These are phyloP conservation scores for Pseudohalonectria lignicola DNA, from an alignment of 2,329 filamentous ascomycete genomes.

Conservation along the genomic window DNA sequence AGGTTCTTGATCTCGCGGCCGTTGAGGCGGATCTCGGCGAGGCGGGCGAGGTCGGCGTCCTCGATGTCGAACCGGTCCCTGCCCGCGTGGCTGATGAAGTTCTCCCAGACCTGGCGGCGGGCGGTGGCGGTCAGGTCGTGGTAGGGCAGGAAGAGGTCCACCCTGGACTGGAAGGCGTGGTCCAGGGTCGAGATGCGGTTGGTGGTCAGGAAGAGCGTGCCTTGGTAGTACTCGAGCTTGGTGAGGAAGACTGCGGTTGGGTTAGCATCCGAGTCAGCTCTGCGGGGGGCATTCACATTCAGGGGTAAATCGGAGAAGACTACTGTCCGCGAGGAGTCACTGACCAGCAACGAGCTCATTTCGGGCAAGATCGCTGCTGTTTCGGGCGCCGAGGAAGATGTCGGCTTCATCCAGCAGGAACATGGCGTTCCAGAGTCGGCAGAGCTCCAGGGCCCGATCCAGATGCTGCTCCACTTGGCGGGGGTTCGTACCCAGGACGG, in stretches of 20 bases:
- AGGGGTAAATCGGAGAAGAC: too few relatives aligned
- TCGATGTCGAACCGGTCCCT: conserved; percentile 17
- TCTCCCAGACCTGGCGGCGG: conserved; percentile 22
- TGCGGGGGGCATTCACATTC: too few relatives aligned
- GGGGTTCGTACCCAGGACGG: conserved; percentile 20
- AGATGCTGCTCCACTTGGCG: conserved; percentile 13
- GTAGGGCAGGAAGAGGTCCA: conserved; percentile 22
- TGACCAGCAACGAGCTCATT: conserved; percentile 18
- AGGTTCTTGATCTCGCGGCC: conserved; percentile 40
- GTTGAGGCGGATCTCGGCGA: conserved; percentile 30
- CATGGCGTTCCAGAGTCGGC: conserved; percentile 7
- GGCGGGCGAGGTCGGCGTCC: conserved; percentile 18
- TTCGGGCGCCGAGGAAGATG: conserved; percentile 7
- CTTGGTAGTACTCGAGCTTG: conserved; percentile 24
- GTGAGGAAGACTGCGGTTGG: conserved; percentile 21
- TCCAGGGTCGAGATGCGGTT: conserved; percentile 20
- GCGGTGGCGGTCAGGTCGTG: conserved; percentile 14
- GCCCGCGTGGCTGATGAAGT: conserved; percentile 20
- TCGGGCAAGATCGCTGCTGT: conserved; percentile 9
- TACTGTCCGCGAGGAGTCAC: too few relatives aligned
- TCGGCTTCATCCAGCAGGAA: conserved; percentile 10
- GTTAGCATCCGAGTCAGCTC: too few relatives aligned
- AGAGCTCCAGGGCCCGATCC: conserved; percentile 5
- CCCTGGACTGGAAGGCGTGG: conserved; percentile 23
- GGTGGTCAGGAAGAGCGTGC: conserved; percentile 12